These are phyloP conservation scores for Chlamydomonas reinhardtii DNA, from an alignment of 163 green algal species.

Conservation along the genomic window DNA sequence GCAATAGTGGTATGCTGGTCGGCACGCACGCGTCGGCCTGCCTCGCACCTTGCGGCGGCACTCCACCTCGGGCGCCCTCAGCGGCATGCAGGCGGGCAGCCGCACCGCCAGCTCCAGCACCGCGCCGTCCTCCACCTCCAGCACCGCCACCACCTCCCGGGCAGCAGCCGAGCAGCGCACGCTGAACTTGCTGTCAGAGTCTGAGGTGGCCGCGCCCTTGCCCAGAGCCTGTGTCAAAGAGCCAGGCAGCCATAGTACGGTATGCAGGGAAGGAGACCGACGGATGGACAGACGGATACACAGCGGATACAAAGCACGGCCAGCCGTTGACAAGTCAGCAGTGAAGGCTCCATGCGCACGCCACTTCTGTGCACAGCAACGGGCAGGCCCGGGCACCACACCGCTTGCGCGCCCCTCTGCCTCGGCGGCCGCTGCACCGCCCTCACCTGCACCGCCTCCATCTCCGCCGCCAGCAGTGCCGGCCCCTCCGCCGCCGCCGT, in stretches of 20 bases:
- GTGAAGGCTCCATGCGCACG: too few species aligned
- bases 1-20: too few species aligned
- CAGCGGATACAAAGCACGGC: too few species aligned
- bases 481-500: slow-evolving; percentile 76
- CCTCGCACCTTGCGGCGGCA: slow-evolving; percentile 59
- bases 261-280: too few species aligned
- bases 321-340: too few species aligned
- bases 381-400: too few species aligned
- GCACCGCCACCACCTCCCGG: slow-evolving; percentile 79
- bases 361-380: too few species aligned
- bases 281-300: too few species aligned
- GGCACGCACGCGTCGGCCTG: too few species aligned
- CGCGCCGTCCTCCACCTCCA: slow-evolving; percentile 87
- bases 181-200: slow-evolving; percentile 68
- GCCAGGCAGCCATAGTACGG: not conserved
- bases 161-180: slow-evolving; percentile 63
- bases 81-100: slow-evolving; percentile 86
- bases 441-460: slow-evolving; percentile 66
- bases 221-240: slow-evolving; percentile 14
- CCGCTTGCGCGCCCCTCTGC: too few species aligned
- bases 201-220: not conserved
- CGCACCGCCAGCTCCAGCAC: slow-evolving; percentile 89
- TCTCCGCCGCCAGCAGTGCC: slow-evolving; percentile 77
- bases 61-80: slow-evolving; percentile 82
- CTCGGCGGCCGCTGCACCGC: not conserved